phyloP scores from a whole-genome alignment of 768 basidiomycete species.

The Amanita rimosa region DNA sequence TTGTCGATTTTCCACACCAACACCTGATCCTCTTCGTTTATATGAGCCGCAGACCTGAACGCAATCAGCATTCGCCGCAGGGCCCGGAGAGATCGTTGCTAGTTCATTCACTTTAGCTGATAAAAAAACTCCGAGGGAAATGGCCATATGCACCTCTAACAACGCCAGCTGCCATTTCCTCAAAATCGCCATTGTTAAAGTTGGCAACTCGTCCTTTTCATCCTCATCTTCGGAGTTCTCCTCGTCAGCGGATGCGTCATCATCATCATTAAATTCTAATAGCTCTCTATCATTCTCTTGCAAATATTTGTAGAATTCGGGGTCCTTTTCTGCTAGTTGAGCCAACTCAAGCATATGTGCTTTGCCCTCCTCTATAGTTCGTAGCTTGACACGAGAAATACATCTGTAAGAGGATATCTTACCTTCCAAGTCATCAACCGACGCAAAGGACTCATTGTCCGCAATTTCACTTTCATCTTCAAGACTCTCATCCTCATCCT shows the following conservation, averaged over 20 bases:
- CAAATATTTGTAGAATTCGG: slow-evolving; percentile 98
- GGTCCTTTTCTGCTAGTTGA: slow-evolving; percentile 89
- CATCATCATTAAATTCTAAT: slow-evolving; percentile 60
- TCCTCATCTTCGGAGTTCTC: slow-evolving; percentile 14
- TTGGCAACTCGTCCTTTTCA: slow-evolving; percentile 38
- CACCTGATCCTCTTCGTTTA: slow-evolving; percentile 76
- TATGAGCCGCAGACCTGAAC: slow-evolving; percentile 82
- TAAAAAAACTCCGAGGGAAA: background rate
- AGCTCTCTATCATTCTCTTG: slow-evolving; percentile 92
- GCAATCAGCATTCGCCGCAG: slow-evolving; percentile 79
- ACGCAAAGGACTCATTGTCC: slow-evolving; percentile 61
- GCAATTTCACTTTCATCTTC: slow-evolving; percentile 22
- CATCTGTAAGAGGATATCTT: slow-evolving; percentile 4
- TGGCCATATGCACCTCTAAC: slow-evolving; percentile 47
- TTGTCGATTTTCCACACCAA: slow-evolving; percentile 84
- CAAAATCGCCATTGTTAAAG: slow-evolving; percentile 61
- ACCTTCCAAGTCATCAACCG: slow-evolving; percentile 68
- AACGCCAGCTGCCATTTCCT: slow-evolving; percentile 83
- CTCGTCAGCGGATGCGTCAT: slow-evolving; percentile 21
- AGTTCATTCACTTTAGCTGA: background rate
- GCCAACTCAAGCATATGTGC: slow-evolving; percentile 75
- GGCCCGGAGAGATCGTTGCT: slow-evolving; percentile 82
- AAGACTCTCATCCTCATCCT: slow-evolving; percentile 18
- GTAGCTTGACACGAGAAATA: background rate
- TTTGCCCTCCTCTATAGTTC: slow-evolving; percentile 49